Evolutionary conservation across 306 rosid species (phyloP), one percentile per base, ranked within the genome.

Genomic region (Luffa aegyptiaca): DNA sequence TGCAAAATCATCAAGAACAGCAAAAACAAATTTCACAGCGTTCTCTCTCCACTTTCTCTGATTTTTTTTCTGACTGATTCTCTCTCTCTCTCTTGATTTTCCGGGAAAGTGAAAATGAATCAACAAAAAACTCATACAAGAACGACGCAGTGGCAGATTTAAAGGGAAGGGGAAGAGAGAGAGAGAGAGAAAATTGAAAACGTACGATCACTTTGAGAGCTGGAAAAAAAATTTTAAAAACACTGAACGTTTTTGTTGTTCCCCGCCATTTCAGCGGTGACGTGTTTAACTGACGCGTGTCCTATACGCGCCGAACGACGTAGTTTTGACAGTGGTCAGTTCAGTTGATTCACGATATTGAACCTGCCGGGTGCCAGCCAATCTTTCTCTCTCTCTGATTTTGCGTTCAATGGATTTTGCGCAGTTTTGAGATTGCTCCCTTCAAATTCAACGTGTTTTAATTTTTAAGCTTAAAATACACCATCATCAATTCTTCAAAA

Each of bases 251-350:
- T 75, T 71, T 75, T 75, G 64, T 36, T 75, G 79, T 33, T 75
- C 64, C 79, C 79, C 79, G 79, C 79, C 79, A 75, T 75, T 75
- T 75, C 79, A 75, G 63, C 31, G 63, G 10, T 52, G 64, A 75
- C 64, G 49, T 75, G 79, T 75, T 53, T 52, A 52, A 4, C 2
- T 9, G 10, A 18, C 49, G 48, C 79, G 79, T 75, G 58, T 17
- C 1, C 0, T 3, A 0, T 44, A 75, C 79, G 63, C 35, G 48
- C 64, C 31, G 3, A 74, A 75, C 79, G 79, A 9, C 48, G 49
- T 51, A 56, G 79, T 52, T 52, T 3, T 35, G 10, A 36, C 52
- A 41, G 5, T 35, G 7, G 0, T 14, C 73, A 16, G 26, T 39
- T 14, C 73, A 16, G 26, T 39, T 20, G 31, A 36, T 6, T 17